Evolutionary conservation across 1,139 yeast genomes (phyloP), one percentile per base, ranked within the genome.

Genomic region (Magnusiomyces magnusii): DNA sequence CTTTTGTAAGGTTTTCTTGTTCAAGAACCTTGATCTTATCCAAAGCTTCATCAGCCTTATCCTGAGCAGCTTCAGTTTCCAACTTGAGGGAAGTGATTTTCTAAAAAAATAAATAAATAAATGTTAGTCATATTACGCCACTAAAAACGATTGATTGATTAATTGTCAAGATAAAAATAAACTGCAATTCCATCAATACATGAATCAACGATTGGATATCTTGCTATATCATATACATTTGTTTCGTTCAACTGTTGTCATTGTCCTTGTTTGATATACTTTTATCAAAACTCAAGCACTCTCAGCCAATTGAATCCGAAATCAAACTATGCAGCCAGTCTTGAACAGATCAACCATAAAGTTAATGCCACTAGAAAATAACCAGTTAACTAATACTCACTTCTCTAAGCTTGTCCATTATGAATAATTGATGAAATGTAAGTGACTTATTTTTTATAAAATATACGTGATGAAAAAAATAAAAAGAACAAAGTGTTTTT

Each of bases 61-160:
- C 97, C 79, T 92, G 97, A 89, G 98, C 95, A 71, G 87, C 80
- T 79, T 95, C 99, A 66, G 97, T 92, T 74, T 93, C 99, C 70
- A 88, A 80, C 78, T 92, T 92, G 76, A 93, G 85, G 77, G 85
- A 84, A 80, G 80, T 86, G 80, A 93, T 80, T 84, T 92, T 92
- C 95, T 87, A 56, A 44, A 44, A 52, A 36, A 55, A 95, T 77
- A 89, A 90, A 78, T 23, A 31, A 54, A 55, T 17, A 51, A 39
- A 10, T 39, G 44, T 39, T 39, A n/a, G 19, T n/a, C 19, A 31
- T 13, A 13, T 31, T 31, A 13, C 36, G 36, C 36, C 36, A 31
- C 36, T 13, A 31, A 31, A 7, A 31, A 31, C n/a, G n/a, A n/a
- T n/a, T n/a, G n/a, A n/a, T n/a, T n/a, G n/a, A n/a, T n/a, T n/a